Percentiles rank a stretch among this genome's conserved stretches.
phyloP scores from a whole-genome alignment of 768 basidiomycete species.

The Tephrocybe sp. region DNA sequence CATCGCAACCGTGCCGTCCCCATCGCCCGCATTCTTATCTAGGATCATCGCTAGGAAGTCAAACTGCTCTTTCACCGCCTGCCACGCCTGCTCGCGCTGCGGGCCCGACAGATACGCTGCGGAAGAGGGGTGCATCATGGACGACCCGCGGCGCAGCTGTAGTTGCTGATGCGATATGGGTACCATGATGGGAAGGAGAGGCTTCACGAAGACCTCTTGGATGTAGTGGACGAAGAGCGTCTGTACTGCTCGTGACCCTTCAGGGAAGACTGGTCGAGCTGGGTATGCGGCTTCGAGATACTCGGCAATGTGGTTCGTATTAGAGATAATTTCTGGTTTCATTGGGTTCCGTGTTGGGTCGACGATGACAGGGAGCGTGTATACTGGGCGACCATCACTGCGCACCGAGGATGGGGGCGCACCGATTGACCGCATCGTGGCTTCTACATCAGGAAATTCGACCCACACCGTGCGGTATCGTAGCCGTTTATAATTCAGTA shows the following conservation, averaged over 20 bases:
- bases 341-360: conserved; percentile 50
- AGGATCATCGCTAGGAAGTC: conserved; percentile 61
- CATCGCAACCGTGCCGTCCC: conserved; percentile 63
- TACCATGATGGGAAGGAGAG: conserved; percentile 68
- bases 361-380: conserved; percentile 68
- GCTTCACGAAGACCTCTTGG: conserved; percentile 63
- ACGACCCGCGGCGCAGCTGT: conserved; percentile 55
- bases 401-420: conserved; percentile 57
- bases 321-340: conserved; percentile 54
- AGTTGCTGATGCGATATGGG: conserved; percentile 66
- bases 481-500: conserved; percentile 77
- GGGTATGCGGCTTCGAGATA: conserved; percentile 72
- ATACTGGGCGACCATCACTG: conserved; percentile 60
- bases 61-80: conserved; percentile 64
- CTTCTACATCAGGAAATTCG: conserved; percentile 68
- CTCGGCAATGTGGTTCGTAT: conserved; percentile 63
- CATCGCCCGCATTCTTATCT: conserved; percentile 67
- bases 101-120: conserved; percentile 28
- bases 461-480: conserved; percentile 71
- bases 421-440: conserved; percentile 53
- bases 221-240: conserved; percentile 70
- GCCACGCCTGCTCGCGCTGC: conserved; percentile 66
- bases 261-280: conserved; percentile 69
- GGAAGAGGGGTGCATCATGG: conserved; percentile 18
- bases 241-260: conserved; percentile 68